A percentile compares a stretch with the other conserved stretches of the same genome.
Conservation (phyloP, 1,284 basidiomycete species). For the Ustilago vetiveriae region DNA sequence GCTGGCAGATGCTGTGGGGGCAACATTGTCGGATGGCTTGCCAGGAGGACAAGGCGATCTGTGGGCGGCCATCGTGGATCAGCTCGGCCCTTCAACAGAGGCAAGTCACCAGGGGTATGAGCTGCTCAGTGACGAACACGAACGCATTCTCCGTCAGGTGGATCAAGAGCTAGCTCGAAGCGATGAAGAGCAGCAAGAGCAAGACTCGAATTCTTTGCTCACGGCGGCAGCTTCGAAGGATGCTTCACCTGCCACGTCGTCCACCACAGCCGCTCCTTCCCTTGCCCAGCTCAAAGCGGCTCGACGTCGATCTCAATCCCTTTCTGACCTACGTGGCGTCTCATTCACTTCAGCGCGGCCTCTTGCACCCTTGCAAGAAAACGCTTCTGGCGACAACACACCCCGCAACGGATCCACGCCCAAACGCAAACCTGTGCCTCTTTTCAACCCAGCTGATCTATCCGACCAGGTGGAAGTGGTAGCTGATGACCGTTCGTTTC, state of each 20-base stretch:
- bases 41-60: constrained; percentile 27
- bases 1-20: constrained; percentile 44
- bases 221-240: neutral
- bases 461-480: constrained; percentile 20
- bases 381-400: neutral
- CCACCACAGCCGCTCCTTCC: neutral
- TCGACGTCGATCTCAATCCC: constrained; percentile 25
- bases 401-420: constrained; percentile 2
- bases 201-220: neutral
- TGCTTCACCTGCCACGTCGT: too few species aligned
- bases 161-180: constrained; percentile 17
- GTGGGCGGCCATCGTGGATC: constrained; percentile 34
- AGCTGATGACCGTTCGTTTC: too few species aligned
- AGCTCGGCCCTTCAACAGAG: constrained; percentile 10
- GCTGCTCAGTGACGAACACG: constrained; percentile 51
- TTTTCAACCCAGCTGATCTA: neutral
- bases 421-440: constrained; percentile 15
- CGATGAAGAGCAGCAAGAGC: neutral
- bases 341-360: neutral
- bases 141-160: constrained; percentile 38
- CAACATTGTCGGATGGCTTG: constrained; percentile 14
- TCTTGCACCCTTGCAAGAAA: constrained; percentile 7
- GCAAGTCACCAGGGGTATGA: constrained; percentile 2
- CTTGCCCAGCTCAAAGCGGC: constrained; percentile 6
- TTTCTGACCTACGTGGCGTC: constrained; percentile 20